Evolutionary conservation across 1,139 yeast genomes (phyloP).

Genomic region (Hansenula anomala): DNA sequence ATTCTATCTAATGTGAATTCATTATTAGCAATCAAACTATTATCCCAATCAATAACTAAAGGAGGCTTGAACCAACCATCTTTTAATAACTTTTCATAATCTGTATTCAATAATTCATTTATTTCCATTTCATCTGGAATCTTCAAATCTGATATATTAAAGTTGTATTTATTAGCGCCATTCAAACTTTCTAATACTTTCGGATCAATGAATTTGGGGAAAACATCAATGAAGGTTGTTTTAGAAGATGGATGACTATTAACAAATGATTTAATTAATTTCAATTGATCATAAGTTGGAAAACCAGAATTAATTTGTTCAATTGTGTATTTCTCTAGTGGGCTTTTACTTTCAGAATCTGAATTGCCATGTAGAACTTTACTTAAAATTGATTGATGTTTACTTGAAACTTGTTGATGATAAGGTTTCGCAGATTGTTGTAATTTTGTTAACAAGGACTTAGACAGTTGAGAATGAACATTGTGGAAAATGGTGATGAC

Average conservation of each 20-base stretch:
- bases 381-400: not conserved
- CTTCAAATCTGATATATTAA: not conserved
- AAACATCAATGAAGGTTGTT: constrained; percentile 12
- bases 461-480: constrained; percentile 9
- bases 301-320: not conserved
- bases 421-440: constrained; percentile 6
- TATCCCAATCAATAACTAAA: constrained; percentile 53
- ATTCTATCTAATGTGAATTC: constrained; percentile 24
- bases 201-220: constrained; percentile 15
- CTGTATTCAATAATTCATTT: not conserved
- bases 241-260: constrained; percentile 13
- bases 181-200: no score
- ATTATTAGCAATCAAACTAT: constrained; percentile 47
- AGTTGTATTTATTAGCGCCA: no score
- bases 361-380: not conserved
- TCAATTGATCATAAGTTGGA: constrained; percentile 22
- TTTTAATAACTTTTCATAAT: not conserved
- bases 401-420: not conserved
- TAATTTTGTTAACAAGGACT: not conserved
- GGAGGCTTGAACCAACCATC: constrained; percentile 34
- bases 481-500: constrained; percentile 24
- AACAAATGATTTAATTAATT: constrained; percentile 23
- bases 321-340: not conserved
- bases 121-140: not conserved
- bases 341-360: not conserved